Evolutionary conservation across 2,329 filamentous ascomycete species (phyloP), one percentile per base, ranked within the genome.

Genomic region (Thermothelomyces thermophilus): DNA sequence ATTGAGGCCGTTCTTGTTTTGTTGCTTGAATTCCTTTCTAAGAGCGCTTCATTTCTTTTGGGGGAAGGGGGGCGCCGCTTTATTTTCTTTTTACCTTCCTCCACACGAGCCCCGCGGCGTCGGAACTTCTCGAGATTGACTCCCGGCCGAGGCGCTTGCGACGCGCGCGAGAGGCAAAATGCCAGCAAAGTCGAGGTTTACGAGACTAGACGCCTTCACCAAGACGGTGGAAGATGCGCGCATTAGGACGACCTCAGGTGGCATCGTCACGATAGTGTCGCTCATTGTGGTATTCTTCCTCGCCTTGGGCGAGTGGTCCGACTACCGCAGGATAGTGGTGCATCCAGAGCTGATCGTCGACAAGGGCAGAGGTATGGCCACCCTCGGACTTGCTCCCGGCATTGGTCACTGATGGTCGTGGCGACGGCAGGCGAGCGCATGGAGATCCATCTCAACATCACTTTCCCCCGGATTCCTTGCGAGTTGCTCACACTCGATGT

Each of bases 161-260:
- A 46, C 31, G 51, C 55, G 45, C 52, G 30, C 36, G 22, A 48
- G n/a, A 51, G 17, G 33, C 54, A 64, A 58, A 43, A 97, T 97
- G 93, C 76, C 90, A 58, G 73, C 84, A 64, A 95, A 95, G 75
- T 95, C 89, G 61, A 84, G 93, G 69, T 96, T 98, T 67, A 95
- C 87, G 53, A 85, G 86, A 80, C 87, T 98, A 57, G 93, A 98
- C 71, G 93, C 93, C 77, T 98, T 98, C 68, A 95, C 91, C 45
- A 98, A 98, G 73, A 98, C 93, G 11, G 93, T 98, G 61, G 93
- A 98, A 69, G 93, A 98, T 82, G 93, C 94, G 59, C 83, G 93
- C 62, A 83, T 98, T 66, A 86, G 94, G 63, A 98, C 93, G 28
- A 96, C 90, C 6, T 95, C 90, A 2, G 93, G 93, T 58, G 93